Conservation (phyloP, 345 rosid species). For the Eucalyptus marginata region DNA sequence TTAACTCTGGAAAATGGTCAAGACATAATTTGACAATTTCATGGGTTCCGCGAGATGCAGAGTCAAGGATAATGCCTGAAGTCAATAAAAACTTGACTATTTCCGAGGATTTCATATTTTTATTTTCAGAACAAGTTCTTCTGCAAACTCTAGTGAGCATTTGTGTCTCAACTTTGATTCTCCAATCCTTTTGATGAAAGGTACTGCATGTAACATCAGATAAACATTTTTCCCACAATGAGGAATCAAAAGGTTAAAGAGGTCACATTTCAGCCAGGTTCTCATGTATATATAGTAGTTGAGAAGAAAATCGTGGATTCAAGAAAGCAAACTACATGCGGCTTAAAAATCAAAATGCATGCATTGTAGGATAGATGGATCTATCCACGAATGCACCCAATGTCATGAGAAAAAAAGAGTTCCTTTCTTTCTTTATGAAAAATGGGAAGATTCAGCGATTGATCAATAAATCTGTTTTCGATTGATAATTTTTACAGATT, state of each 20-base stretch:
- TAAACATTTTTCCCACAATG: not conserved
- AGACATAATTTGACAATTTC: not conserved
- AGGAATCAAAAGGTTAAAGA: not conserved
- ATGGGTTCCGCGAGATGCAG: not conserved
- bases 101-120: too few species aligned
- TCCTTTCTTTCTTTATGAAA: not conserved
- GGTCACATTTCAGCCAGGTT: not conserved
- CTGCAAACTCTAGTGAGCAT: not conserved
- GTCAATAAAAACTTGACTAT: not conserved
- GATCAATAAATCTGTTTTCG: not conserved
- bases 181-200: not conserved
- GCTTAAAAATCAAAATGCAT: not conserved
- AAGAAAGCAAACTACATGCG: not conserved
- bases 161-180: not conserved
- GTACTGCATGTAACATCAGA: not conserved
- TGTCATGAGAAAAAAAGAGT: not conserved
- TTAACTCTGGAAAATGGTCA: not conserved
- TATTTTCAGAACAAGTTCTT: accelerated
- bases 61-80: not conserved
- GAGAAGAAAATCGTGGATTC: not conserved
- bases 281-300: not conserved
- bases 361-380: not conserved
- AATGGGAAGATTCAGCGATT: not conserved
- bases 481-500: too few species aligned
- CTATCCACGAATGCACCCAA: not conserved